Conservation (phyloP, 73 alveolate genomes). For the Paramecium tetraurelia region DNA sequence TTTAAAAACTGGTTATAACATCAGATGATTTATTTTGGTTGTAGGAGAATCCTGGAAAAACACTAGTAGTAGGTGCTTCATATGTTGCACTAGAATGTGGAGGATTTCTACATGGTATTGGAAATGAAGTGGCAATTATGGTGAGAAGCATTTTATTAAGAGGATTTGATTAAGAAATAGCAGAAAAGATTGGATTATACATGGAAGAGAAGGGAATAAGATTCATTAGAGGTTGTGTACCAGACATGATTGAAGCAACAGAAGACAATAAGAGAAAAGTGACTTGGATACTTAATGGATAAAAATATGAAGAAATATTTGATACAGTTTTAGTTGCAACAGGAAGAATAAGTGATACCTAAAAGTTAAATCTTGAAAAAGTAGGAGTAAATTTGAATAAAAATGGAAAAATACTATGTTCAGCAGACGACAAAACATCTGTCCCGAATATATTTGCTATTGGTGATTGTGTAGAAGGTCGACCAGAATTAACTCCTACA, state of each 20-base stretch:
- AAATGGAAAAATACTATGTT: constrained; percentile 81
- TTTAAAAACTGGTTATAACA: constrained; percentile 62
- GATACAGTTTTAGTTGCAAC: constrained; percentile 94
- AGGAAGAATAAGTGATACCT: constrained; percentile 91
- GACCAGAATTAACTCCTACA: constrained; percentile 98
- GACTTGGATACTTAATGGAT: constrained; percentile 73
- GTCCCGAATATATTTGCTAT: constrained; percentile 93
- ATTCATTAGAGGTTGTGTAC: constrained; percentile 84
- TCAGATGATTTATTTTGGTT: constrained; percentile 96
- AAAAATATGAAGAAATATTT: constrained; percentile 75
- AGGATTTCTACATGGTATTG: constrained; percentile 94
- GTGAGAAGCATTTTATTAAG: constrained; percentile 95
- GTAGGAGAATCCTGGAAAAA: constrained; percentile 95
- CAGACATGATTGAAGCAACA: constrained; percentile 76
- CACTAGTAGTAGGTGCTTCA: constrained; percentile 98
- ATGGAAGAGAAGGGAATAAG: constrained; percentile 89
- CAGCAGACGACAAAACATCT: constrained; percentile 86
- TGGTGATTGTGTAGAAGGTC: constrained; percentile 96
- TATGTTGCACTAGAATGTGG: constrained; percentile 98
- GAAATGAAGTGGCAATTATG: constrained; percentile 93
- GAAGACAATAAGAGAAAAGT: constrained; percentile 77
- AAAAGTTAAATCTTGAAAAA: constrained; percentile 76
- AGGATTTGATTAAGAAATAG: constrained; percentile 98
- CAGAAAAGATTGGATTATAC: constrained; percentile 85
- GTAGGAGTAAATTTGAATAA: constrained; percentile 86